Evolutionary conservation across 164 flowering plant genomes (phyloP).

Genomic region (Liriodendron chinense): DNA sequence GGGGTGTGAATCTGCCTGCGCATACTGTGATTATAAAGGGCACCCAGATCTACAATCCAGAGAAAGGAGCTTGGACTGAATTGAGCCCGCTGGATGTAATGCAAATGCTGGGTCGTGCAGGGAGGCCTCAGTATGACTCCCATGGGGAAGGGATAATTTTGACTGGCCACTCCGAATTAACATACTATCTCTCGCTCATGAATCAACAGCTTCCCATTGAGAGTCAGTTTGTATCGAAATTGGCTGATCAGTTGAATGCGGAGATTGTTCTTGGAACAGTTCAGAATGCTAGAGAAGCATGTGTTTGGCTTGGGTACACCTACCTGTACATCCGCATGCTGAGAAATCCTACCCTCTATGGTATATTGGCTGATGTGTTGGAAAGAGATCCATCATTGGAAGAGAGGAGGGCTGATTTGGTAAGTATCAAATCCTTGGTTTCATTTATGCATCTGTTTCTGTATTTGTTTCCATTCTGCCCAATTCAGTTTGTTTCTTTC

Average conservation of each 20-base stretch:
- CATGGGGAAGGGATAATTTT: constrained; percentile 93
- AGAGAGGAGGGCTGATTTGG: constrained; percentile 93
- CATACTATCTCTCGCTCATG: constrained; percentile 93
- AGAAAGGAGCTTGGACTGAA: constrained; percentile 98
- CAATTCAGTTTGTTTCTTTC: not conserved
- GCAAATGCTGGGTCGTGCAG: constrained; percentile 99
- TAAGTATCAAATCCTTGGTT: constrained; percentile 29
- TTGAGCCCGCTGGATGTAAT: constrained; percentile 95
- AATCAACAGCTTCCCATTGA: constrained; percentile 98
- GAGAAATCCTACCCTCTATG: constrained; percentile 86
- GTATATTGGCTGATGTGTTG: constrained; percentile 63
- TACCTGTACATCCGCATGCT: constrained; percentile 91
- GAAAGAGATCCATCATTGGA: constrained; percentile 60
- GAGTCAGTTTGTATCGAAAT: constrained; percentile 89
- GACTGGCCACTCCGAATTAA: constrained; percentile 86
- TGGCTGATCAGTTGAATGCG: constrained; percentile 97
- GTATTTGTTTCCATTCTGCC: not conserved
- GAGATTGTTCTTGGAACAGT: constrained; percentile 99
- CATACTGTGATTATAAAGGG: constrained; percentile 97
- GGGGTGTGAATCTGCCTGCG: constrained; percentile 99
- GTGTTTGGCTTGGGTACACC: constrained; percentile 90
- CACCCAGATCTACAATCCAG: constrained; percentile 96
- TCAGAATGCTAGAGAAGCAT: constrained; percentile 96
- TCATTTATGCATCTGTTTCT: not conserved
- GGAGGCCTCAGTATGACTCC: constrained; percentile 93